Evolutionary conservation across 305 asterid genomes (phyloP).

Genomic region (Withania somnifera): DNA sequence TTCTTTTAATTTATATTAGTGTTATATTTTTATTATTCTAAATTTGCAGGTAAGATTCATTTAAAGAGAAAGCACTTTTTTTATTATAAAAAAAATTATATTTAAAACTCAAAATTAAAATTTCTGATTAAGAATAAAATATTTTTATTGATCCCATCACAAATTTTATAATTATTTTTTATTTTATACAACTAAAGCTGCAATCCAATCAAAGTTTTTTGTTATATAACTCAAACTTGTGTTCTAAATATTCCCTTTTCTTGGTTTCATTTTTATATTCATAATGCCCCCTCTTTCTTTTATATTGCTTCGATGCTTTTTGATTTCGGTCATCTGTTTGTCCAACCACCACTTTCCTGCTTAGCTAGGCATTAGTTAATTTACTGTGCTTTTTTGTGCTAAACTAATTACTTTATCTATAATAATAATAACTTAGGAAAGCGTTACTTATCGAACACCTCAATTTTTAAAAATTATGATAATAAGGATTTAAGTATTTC

Average conservation of each 20-base stretch:
- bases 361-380: not conserved
- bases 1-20: not conserved
- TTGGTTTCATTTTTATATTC: not conserved
- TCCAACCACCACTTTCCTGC: not conserved
- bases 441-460: not conserved
- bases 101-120: not conserved
- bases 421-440: not conserved
- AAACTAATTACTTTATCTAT: not conserved
- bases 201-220: not conserved
- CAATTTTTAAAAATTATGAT: not conserved
- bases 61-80: accelerated
- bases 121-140: not conserved
- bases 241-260: not conserved
- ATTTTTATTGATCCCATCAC: not conserved
- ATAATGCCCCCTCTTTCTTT: not conserved
- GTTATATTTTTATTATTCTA: not conserved
- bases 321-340: not conserved
- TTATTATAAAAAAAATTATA: too few species aligned
- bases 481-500: not conserved
- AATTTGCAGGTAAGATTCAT: not conserved
- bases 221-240: not conserved
- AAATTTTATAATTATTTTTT: not conserved
- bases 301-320: not conserved
- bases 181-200: not conserved
- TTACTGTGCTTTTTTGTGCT: not conserved